A percentile compares a stretch with the other conserved stretches of the same genome.
These are phyloP conservation scores for Fragaria ananassa DNA, from an alignment of 306 rosid genomes.

Conservation along the genomic window DNA sequence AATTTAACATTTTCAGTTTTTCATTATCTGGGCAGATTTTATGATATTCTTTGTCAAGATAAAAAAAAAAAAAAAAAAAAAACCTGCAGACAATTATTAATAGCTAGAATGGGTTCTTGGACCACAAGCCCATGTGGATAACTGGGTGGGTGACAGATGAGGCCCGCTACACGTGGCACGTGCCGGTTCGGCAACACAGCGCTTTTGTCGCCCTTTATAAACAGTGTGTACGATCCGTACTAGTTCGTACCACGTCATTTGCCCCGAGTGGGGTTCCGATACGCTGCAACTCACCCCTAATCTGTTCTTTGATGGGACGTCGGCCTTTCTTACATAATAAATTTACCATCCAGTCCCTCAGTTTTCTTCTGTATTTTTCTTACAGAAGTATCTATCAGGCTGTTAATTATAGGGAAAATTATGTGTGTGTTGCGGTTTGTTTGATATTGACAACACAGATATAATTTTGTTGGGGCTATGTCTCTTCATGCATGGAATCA, in stretches of 20 bases:
- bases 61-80: not conserved
- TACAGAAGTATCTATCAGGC: too few relatives aligned
- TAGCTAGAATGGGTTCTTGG: not conserved
- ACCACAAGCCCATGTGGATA: not conserved
- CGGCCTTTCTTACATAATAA: not conserved
- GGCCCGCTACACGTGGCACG: not conserved
- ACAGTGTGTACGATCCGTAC: constrained; percentile 47
- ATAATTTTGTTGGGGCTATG: not conserved
- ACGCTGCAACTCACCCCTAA: not conserved
- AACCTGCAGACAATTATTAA: not conserved
- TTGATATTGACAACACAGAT: not conserved
- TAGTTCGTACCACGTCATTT: constrained; percentile 18
- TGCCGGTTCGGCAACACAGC: not conserved
- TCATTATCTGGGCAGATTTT: too few relatives aligned
- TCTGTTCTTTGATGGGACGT: constrained; percentile 1
- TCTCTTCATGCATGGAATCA: not conserved
- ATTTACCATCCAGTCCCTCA: not conserved
- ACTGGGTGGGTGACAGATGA: not conserved
- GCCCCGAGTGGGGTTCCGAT: not conserved
- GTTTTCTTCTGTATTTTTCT: too few relatives aligned
- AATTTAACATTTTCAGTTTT: too few relatives aligned
- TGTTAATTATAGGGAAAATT: not conserved
- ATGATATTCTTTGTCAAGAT: too few relatives aligned
- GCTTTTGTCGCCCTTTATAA: constrained; percentile 19
- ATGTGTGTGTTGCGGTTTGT: too few relatives aligned